Evolutionary conservation across 2,329 filamentous ascomycete genomes (phyloP), one percentile per base, ranked within the genome.

Genomic region (Scytalidium sp.): DNA sequence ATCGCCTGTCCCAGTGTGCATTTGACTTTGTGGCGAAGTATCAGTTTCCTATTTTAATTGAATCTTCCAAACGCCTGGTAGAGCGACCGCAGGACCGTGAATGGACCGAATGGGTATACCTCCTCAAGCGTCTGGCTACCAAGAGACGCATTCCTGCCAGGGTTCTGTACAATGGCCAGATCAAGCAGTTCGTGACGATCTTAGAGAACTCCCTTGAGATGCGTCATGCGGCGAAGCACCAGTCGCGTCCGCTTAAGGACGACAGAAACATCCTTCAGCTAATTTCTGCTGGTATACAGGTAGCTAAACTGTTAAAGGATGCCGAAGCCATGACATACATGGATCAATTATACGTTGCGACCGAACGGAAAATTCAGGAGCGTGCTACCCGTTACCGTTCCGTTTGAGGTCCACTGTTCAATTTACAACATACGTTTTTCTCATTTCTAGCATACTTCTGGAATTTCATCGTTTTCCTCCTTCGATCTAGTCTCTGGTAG

Each of bases 11-110:
- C 20, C 87, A 88, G 67, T 94, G 89, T 67, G 90, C 89, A 25
- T 95, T 87, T 75, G 88, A 95, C 70, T 95, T 95, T 69, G 85
- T 95, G 61, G 90, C 90, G 60, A 91, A 90, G 70, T 94, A 94
- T 67, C 89, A 93, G 69, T 95, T 95, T 65, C 90, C 90, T 11
- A 91, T 95, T 59, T 90, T 90, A 10, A 71, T 94, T 61, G 88
- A 90, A 50, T 45, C 19, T 45, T 45, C 27, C 6, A 36, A 45
- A 80, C 81, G 88, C 58, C 85, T 86, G 50, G 79, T 92, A 47
- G 84, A 87, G 65, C 75, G 84, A 42, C 83, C 88, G 25, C 83
- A 85, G 62, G 88, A 92, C 69, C 80, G 88, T 54, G 90, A 94
- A 68, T 95, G 90, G 90, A 93, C 88, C 42, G 90, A 95, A 71